A percentile compares a stretch with the other conserved stretches of the same genome.
Evolutionary conservation across 2,329 filamentous ascomycete species (phyloP).

Genomic region (Apiospora marii): DNA sequence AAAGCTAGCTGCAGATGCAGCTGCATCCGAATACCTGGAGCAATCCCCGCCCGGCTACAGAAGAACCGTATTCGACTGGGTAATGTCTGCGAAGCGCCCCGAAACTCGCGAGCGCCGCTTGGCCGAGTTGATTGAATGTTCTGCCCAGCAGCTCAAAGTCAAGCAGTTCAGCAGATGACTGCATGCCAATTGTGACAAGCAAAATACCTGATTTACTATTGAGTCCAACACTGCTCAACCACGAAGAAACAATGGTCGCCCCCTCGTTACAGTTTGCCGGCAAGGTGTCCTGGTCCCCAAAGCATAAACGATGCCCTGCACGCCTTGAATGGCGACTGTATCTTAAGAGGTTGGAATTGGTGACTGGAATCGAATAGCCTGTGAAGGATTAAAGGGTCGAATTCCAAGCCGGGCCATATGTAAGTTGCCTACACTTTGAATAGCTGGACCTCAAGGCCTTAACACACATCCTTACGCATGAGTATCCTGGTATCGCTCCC

Average conservation of each 20-base stretch:
- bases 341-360: background rate
- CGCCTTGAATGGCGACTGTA: background rate
- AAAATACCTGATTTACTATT: background rate
- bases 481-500: background rate
- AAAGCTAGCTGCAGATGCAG: constrained; percentile 12
- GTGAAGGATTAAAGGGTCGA: background rate
- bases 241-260: too few species aligned
- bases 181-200: background rate
- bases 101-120: constrained; percentile 28
- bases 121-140: constrained; percentile 25
- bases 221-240: background rate
- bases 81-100: constrained; percentile 27
- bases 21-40: constrained; percentile 23
- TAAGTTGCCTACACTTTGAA: background rate
- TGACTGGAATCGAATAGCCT: background rate
- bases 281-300: too few species aligned
- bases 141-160: constrained; percentile 14
- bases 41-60: constrained; percentile 24
- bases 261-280: too few species aligned
- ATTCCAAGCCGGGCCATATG: background rate
- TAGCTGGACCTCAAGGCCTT: background rate
- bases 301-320: too few species aligned
- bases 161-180: constrained; percentile 26
- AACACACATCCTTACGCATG: background rate
- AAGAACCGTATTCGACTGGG: constrained; percentile 26